Conservation (phyloP, 2,329 filamentous ascomycete genomes). For the Septoria petroselini region DNA sequence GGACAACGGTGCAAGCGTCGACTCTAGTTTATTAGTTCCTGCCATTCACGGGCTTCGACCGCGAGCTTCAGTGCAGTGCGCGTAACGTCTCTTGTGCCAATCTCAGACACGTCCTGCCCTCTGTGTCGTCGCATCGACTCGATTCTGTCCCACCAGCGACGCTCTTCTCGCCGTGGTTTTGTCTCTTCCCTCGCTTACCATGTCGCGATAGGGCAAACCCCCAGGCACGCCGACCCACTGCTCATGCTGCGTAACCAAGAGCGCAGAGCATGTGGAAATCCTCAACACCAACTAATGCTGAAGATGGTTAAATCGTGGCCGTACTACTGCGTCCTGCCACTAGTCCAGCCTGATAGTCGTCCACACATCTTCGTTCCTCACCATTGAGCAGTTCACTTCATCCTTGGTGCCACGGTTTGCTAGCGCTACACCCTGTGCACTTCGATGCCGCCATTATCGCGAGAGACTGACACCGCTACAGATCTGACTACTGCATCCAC, state of each 20-base stretch:
- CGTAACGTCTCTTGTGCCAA: no score
- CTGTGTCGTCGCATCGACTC: neutral
- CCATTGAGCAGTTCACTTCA: neutral
- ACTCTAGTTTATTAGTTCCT: no score
- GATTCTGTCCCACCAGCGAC: neutral
- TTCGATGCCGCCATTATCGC: constrained; percentile 1
- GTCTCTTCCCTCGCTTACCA: neutral
- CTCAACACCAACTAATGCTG: constrained; percentile 10
- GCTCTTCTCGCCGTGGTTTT: neutral
- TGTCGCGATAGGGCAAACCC: neutral
- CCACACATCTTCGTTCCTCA: constrained; percentile 2
- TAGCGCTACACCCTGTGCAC: neutral
- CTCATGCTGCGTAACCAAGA: constrained; percentile 12
- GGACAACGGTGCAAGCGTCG: no score
- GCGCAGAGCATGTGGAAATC: neutral
- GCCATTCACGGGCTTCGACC: no score
- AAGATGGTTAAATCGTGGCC: constrained; percentile 8
- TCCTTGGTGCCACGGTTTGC: constrained; percentile 4
- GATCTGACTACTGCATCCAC: constrained; percentile 9
- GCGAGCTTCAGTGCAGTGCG: no score
- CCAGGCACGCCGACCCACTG: neutral
- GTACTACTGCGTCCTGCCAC: constrained; percentile 12
- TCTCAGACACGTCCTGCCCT: no score
- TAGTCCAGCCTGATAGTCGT: constrained; percentile 2
- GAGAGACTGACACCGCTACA: neutral